These are phyloP conservation scores for Penicillium herquei DNA, from an alignment of 495 filamentous ascomycete genomes.

Conservation along the genomic window DNA sequence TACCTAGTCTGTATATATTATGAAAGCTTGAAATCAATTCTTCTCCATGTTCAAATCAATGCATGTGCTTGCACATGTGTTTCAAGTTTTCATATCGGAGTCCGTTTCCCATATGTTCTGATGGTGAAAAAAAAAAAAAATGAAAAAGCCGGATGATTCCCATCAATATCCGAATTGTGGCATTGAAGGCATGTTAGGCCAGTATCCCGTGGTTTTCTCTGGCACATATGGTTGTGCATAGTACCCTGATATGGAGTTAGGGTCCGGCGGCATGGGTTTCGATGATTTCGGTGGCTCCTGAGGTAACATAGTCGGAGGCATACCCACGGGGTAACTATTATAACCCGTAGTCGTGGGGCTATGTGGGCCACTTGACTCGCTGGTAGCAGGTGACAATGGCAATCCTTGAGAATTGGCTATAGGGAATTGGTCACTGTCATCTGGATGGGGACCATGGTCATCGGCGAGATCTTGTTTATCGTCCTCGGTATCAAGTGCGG, in stretches of 20 bases:
- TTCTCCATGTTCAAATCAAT: no score
- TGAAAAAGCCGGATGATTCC: no score
- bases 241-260: neutral
- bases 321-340: slow-evolving; percentile 11
- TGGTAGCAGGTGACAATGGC: slow-evolving; percentile 22
- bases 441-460: neutral
- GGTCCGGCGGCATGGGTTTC: slow-evolving; percentile 11
- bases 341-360: slow-evolving; percentile 15
- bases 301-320: slow-evolving; percentile 10
- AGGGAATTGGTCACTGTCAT: slow-evolving; percentile 3
- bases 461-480: slow-evolving; percentile 1
- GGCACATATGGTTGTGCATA: slow-evolving; percentile 16
- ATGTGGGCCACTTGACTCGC: slow-evolving; percentile 25
- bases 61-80: no score
- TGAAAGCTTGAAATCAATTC: no score
- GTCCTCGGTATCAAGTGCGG: neutral
- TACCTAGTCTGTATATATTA: no score
- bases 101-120: no score
- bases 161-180: slow-evolving; percentile 21
- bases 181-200: slow-evolving; percentile 14
- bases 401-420: slow-evolving; percentile 1
- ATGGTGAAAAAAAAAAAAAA: no score
- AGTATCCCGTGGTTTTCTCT: slow-evolving; percentile 16
- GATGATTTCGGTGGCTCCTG: slow-evolving; percentile 6
- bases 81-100: no score